phyloP scores from a whole-genome alignment of 2,329 filamentous ascomycete species.

The Aspergillus sp. region DNA sequence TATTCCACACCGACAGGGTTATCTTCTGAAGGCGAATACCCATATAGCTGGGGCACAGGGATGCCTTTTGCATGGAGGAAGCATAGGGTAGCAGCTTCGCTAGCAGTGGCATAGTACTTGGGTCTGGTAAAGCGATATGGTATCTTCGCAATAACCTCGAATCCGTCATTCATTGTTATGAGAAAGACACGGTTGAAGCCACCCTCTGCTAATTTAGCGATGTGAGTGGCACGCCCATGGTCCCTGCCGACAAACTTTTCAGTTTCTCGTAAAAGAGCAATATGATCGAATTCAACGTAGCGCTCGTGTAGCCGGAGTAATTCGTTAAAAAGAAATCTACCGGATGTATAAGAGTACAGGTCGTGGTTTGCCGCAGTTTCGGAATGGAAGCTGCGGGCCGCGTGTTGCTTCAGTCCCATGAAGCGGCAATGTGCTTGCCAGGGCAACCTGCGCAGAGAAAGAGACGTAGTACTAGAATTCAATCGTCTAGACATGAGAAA shows the following conservation, averaged over 20 bases:
- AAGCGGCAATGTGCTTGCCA: too few relatives aligned
- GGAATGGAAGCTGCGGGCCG: too few relatives aligned
- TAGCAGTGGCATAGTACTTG: constrained; percentile 23
- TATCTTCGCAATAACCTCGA: constrained; percentile 16
- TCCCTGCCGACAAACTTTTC: constrained; percentile 15
- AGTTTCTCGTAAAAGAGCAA: constrained; percentile 15
- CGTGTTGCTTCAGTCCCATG: too few relatives aligned
- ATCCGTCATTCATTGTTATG: constrained; percentile 18
- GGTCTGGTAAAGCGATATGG: constrained; percentile 15
- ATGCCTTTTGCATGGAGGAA: constrained; percentile 23
- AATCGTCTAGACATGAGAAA: too few relatives aligned
- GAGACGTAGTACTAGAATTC: too few relatives aligned
- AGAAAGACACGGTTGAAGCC: constrained; percentile 14
- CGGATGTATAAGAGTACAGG: constrained; percentile 11
- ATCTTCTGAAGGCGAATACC: constrained; percentile 21
- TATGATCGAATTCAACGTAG: constrained; percentile 17
- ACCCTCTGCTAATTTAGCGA: constrained; percentile 4
- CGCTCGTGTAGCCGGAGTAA: constrained; percentile 20
- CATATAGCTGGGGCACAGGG: constrained; percentile 25
- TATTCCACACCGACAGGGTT: constrained; percentile 30
- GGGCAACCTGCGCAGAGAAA: too few relatives aligned
- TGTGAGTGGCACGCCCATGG: neutral
- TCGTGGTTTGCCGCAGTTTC: neutral
- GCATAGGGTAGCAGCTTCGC: constrained; percentile 26
- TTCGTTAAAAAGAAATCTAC: constrained; percentile 18